A percentile compares a stretch with the other conserved stretches of the same genome.
These are phyloP conservation scores for Claviceps digitariae DNA, from an alignment of 2,329 filamentous ascomycete species.

Conservation along the genomic window DNA sequence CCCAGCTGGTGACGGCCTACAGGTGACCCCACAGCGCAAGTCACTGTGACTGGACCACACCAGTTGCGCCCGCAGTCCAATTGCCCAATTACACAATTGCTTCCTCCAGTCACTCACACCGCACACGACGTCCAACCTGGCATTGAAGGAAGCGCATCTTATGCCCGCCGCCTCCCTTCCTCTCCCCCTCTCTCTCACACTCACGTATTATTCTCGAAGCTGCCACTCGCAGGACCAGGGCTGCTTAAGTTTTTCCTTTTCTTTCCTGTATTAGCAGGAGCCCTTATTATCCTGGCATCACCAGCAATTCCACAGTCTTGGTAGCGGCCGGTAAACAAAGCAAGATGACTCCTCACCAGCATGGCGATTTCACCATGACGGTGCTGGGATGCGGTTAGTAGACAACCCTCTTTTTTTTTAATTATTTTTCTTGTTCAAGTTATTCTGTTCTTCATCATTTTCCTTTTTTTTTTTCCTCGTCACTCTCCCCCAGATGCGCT, in stretches of 20 bases:
- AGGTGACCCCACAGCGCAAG: not conserved
- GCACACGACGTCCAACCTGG: not conserved
- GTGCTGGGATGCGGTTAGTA: slow-evolving; percentile 68
- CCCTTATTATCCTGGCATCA: not conserved
- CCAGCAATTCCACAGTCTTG: not conserved
- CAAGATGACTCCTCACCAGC: slow-evolving; percentile 16
- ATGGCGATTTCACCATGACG: slow-evolving; percentile 53
- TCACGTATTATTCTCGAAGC: not conserved
- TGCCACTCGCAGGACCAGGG: not conserved
- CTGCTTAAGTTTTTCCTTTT: not conserved
- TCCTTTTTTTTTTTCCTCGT: not conserved
- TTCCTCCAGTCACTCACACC: not conserved
- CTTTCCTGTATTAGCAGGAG: not conserved
- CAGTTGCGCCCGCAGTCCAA: not conserved
- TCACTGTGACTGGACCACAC: not conserved
- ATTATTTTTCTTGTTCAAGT: too few species aligned
- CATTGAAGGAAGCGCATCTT: not conserved
- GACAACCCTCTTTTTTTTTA: slow-evolving; percentile 1
- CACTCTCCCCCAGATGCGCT: not conserved
- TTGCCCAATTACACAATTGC: not conserved
- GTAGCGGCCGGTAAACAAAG: not conserved
- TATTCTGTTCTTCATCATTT: not conserved
- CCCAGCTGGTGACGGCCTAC: not conserved
- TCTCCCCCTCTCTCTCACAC: not conserved
- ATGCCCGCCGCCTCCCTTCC: not conserved